phyloP scores from a whole-genome alignment of 164 flowering plant species.

The Liriodendron chinense region DNA sequence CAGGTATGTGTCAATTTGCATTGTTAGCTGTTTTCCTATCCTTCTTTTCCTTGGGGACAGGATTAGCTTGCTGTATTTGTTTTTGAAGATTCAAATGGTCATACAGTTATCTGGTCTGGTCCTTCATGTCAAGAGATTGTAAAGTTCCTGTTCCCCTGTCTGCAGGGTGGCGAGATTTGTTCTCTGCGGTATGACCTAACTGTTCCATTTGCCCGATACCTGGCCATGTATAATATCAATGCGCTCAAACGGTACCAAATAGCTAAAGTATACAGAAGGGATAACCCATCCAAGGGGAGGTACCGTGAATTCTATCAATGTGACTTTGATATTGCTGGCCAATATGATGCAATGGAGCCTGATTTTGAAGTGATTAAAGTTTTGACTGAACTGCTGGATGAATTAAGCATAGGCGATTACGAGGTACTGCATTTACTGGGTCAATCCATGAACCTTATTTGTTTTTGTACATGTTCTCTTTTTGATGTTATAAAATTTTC shows the following conservation, averaged over 20 bases:
- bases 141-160: conserved; percentile 8
- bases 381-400: conserved; percentile 85
- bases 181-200: conserved; percentile 93
- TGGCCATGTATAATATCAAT: conserved; percentile 86
- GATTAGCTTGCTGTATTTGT: not conserved
- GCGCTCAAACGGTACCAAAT: conserved; percentile 87
- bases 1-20: conserved; percentile 47
- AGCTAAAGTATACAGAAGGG: conserved; percentile 90
- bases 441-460: no score
- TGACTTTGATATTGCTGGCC: conserved; percentile 96
- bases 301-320: conserved; percentile 97
- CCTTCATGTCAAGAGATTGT: conserved; percentile 6
- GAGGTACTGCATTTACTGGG: conserved; percentile 47
- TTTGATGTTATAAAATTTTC: no score
- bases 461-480: no score
- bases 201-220: conserved; percentile 91
- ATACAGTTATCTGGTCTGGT: not conserved
- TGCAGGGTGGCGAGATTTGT: conserved; percentile 95
- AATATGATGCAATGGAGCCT: conserved; percentile 71
- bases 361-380: conserved; percentile 88
- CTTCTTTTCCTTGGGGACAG: not conserved
- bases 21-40: not conserved
- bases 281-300: conserved; percentile 94
- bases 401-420: conserved; percentile 78
- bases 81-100: not conserved